A percentile compares a stretch with the other conserved stretches of the same genome.
phyloP scores from a whole-genome alignment of 202 grass and related monocot genomes.

The Brachypodium distachyon region DNA sequence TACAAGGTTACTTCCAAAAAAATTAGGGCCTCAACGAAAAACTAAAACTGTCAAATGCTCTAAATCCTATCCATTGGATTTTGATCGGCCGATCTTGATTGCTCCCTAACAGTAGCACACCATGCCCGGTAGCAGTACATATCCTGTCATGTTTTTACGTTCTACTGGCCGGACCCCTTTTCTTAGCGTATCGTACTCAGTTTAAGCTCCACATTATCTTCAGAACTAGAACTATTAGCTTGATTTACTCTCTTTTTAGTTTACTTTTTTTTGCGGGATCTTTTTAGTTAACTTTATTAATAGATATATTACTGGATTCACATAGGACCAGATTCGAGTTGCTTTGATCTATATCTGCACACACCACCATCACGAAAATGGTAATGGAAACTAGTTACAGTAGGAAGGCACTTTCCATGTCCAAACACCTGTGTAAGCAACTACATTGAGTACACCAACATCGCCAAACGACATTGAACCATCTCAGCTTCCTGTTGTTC shows the following conservation, averaged over 20 bases:
- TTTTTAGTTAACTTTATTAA: not conserved
- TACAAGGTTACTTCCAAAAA: too few relatives aligned
- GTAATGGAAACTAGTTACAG: not conserved
- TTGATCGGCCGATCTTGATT: too few relatives aligned
- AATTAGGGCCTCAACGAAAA: too few relatives aligned
- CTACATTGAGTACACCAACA: slow-evolving; percentile 53
- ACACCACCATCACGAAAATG: not conserved
- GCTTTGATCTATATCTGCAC: not conserved
- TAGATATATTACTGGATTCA: not conserved
- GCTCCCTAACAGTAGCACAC: too few relatives aligned
- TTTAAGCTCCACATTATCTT: not conserved
- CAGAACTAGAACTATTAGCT: not conserved
- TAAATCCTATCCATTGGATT: too few relatives aligned
- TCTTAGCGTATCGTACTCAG: not conserved
- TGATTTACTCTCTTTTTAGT: not conserved
- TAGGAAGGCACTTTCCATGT: slow-evolving; percentile 50
- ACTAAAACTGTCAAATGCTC: too few relatives aligned
- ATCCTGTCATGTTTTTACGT: not conserved
- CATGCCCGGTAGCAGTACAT: too few relatives aligned
- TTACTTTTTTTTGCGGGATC: too few relatives aligned
- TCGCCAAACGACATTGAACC: slow-evolving; percentile 66
- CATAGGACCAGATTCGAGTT: not conserved
- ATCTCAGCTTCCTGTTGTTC: slow-evolving; percentile 61
- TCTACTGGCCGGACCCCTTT: not conserved
- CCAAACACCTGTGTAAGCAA: slow-evolving; percentile 60